Evolutionary conservation across 768 basidiomycete species (phyloP).

Genomic region (Leccinum subtestaceum): DNA sequence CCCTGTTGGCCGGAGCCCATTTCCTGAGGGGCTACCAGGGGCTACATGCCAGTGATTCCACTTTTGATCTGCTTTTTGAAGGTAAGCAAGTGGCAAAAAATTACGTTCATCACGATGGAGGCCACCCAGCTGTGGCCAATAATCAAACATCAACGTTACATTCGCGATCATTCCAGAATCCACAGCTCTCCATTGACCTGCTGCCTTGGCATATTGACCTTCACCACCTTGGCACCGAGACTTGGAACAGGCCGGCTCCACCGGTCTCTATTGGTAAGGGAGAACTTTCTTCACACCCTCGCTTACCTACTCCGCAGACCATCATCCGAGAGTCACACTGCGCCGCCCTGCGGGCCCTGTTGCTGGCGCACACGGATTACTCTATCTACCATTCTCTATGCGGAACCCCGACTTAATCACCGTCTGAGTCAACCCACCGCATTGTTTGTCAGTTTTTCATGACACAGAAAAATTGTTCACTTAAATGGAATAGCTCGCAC

Average conservation of each 20-base stretch:
- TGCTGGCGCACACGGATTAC: background rate
- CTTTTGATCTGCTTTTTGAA: conserved; percentile 2
- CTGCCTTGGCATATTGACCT: background rate
- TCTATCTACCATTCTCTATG: background rate
- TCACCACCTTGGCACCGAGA: too few relatives aligned
- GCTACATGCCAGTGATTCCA: background rate
- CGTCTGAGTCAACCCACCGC: background rate
- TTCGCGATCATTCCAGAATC: background rate
- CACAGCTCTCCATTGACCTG: background rate
- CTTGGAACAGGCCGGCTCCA: background rate
- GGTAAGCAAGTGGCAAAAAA: conserved; percentile 7
- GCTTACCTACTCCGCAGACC: too few relatives aligned
- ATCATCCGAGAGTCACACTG: too few relatives aligned
- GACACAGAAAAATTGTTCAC: background rate
- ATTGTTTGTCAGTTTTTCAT: background rate
- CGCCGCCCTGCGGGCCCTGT: too few relatives aligned
- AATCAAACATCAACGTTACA: background rate
- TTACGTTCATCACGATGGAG: background rate
- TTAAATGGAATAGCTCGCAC: background rate
- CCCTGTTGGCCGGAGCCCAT: background rate
- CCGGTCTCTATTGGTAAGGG: background rate
- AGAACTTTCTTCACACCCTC: too few relatives aligned
- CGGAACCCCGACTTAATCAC: background rate
- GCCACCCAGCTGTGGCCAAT: conserved; percentile 10
- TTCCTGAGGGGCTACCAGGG: background rate